Evolutionary conservation across 1,284 basidiomycete species (phyloP).

Genomic region (Ceratobasidium papillatum): DNA sequence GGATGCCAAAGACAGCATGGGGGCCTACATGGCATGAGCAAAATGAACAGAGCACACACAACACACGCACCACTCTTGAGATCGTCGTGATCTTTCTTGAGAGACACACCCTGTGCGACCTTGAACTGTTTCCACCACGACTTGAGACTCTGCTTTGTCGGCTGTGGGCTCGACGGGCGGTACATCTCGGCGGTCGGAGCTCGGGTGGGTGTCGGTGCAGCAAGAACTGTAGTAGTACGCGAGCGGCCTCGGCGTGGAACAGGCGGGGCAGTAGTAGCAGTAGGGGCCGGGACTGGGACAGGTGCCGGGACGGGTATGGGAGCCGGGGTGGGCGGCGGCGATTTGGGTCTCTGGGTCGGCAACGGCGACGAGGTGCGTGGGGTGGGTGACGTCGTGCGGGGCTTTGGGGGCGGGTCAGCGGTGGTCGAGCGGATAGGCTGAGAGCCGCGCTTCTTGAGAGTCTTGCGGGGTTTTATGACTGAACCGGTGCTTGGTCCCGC

Average conservation of each 20-base stretch:
- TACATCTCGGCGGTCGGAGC: constrained; percentile 28
- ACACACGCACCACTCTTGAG: constrained; percentile 52
- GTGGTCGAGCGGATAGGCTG: constrained; percentile 12
- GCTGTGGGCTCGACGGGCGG: constrained; percentile 48
- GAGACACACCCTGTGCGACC: constrained; percentile 59
- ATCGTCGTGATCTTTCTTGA: constrained; percentile 59
- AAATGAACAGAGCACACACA: constrained; percentile 24
- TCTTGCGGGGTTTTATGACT: constrained; percentile 14
- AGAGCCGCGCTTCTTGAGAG: constrained; percentile 27
- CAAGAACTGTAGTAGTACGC: background rate
- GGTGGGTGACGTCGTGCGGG: background rate
- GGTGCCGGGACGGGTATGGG: constrained; percentile 34
- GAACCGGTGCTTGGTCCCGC: constrained; percentile 20
- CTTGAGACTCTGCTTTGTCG: constrained; percentile 72
- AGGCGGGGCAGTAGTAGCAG: no score
- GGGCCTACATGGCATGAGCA: constrained; percentile 29
- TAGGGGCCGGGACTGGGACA: background rate
- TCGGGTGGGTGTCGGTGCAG: background rate
- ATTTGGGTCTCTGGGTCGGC: background rate
- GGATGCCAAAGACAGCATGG: constrained; percentile 80
- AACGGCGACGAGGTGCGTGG: constrained; percentile 7
- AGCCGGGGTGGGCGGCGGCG: constrained; percentile 19
- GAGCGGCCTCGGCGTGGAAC: background rate
- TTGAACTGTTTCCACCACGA: constrained; percentile 86
- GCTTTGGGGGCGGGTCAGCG: background rate